These are phyloP conservation scores for Suhomyces wounanorum DNA, from an alignment of 1,139 yeast species.

Conservation along the genomic window DNA sequence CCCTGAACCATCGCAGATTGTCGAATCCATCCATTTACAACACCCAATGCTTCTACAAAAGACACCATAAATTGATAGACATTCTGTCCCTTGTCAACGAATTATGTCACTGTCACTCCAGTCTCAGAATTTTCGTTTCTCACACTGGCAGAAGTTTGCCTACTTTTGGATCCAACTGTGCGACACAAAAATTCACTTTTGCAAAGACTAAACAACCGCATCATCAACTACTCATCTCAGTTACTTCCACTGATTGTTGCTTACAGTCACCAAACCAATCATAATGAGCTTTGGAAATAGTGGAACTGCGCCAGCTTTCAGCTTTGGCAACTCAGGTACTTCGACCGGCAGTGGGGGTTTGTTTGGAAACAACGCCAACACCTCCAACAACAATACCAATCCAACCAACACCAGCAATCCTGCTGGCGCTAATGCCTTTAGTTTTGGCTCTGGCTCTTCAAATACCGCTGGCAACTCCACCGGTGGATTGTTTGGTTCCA, in stretches of 20 bases:
- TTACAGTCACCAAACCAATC: neutral
- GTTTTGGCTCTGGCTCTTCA: constrained; percentile 21
- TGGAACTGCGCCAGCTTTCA: constrained; percentile 1
- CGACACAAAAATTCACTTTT: constrained; percentile 1
- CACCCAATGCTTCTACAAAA: no score
- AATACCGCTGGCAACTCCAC: constrained; percentile 9
- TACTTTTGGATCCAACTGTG: neutral
- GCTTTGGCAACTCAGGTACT: constrained; percentile 18
- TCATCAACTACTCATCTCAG: constrained; percentile 1
- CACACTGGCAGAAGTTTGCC: neutral
- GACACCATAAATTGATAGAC: no score
- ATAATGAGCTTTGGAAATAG: constrained; percentile 4
- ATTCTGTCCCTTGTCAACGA: no score
- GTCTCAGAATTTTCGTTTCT: neutral
- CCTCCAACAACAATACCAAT: constrained; percentile 1
- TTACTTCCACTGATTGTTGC: neutral
- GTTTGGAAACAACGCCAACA: constrained; percentile 13
- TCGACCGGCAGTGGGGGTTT: neutral
- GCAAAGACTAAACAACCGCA: constrained; percentile 1
- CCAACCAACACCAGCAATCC: neutral
- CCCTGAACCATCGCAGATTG: no score
- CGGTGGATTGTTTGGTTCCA: constrained; percentile 28
- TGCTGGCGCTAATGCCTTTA: constrained; percentile 19
- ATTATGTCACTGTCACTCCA: neutral
- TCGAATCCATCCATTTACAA: no score